A percentile compares a stretch with the other conserved stretches of the same genome.
These are phyloP conservation scores for Penicillium glabrum DNA, from an alignment of 2,329 filamentous ascomycete genomes.

Conservation along the genomic window DNA sequence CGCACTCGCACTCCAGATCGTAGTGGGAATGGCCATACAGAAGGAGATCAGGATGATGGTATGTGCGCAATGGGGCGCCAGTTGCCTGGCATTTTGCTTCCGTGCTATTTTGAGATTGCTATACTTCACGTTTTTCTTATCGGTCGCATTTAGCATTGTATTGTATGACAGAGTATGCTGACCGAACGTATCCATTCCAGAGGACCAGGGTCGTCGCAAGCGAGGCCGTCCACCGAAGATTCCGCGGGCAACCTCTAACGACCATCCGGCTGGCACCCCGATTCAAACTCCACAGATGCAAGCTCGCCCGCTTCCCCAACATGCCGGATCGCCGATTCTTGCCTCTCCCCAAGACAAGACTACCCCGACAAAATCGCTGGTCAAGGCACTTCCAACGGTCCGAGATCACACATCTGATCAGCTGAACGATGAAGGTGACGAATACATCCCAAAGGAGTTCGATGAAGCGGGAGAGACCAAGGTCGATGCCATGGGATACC, in stretches of 20 bases:
- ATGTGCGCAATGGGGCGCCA: conserved; percentile 48
- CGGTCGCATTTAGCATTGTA: conserved; percentile 31
- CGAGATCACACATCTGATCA: conserved; percentile 97
- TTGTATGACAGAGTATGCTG: conserved; percentile 14
- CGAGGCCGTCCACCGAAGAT: conserved; percentile 52
- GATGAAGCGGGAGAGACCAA: conserved; percentile 95
- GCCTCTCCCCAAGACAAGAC: conserved; percentile 67
- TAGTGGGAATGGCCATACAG: conserved; percentile 58
- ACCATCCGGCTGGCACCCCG: conserved; percentile 32
- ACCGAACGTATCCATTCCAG: conserved; percentile 22
- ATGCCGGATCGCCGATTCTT: conserved; percentile 55
- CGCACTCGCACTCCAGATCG: conserved; percentile 74
- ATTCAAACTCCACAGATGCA: conserved; percentile 44
- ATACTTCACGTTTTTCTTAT: conserved; percentile 18
- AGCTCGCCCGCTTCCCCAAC: conserved; percentile 35
- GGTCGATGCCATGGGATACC: conserved; percentile 78
- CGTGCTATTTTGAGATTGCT: conserved; percentile 23
- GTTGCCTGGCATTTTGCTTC: conserved; percentile 26
- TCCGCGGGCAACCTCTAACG: conserved; percentile 37
- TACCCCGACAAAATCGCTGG: conserved; percentile 74
- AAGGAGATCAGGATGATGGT: conserved; percentile 71
- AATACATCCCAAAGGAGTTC: conserved; percentile 90
- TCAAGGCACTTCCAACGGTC: conserved; percentile 94
- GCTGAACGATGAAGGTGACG: conserved; percentile 82
- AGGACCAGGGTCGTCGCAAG: conserved; percentile 49